Evolutionary conservation across 306 rosid species (phyloP), one percentile per base, ranked within the genome.

Genomic region (Prunus armeniaca): DNA sequence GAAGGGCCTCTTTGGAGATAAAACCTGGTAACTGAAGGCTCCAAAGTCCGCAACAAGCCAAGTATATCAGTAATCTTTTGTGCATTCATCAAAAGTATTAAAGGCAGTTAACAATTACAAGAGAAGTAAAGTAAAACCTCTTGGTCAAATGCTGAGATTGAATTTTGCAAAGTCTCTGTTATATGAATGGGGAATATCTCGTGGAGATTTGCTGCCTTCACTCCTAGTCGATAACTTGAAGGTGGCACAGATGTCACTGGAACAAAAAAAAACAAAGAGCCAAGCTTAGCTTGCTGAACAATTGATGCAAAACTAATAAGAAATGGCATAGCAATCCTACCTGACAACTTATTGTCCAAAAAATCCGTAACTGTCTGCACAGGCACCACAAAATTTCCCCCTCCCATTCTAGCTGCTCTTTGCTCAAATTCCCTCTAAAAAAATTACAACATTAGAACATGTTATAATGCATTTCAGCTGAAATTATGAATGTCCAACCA

Each of bases 221-320:
- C 97, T 68, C 98, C 98, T 87, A 95, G 83, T 34, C 98, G 96
- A 73, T 95, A 95, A 86, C 98, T 95, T 82, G 98, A 95, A 0
- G 92, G 77, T 1, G 97, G 98, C 66, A 90, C 71, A 75, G 92
- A 86, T 80, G 91, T 81, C 55, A 58, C 98, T 92, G 30, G 76
- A 77, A 34, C 32, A 6, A 82, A 84, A 67, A 22, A 64, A 71
- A 46, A 69, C 9, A 38, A 6, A 6, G 43, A 30, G 69, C 67
- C 45, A 55, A 80, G 58, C 65, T 60, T 54, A 74, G 85, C 64
- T 69, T 67, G 38, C 72, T 67, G 66, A 81, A 64, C 62, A 70
- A 70, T 43, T 24, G 64, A 19, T 50, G 60, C 45, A 79, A 71
- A 77, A 71, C 47, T 60, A 84, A 49, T 74, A 45, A 50, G 80